Evolutionary conservation across 2,329 filamentous ascomycete species (phyloP).

Genomic region (Hypomyces rosellus): DNA sequence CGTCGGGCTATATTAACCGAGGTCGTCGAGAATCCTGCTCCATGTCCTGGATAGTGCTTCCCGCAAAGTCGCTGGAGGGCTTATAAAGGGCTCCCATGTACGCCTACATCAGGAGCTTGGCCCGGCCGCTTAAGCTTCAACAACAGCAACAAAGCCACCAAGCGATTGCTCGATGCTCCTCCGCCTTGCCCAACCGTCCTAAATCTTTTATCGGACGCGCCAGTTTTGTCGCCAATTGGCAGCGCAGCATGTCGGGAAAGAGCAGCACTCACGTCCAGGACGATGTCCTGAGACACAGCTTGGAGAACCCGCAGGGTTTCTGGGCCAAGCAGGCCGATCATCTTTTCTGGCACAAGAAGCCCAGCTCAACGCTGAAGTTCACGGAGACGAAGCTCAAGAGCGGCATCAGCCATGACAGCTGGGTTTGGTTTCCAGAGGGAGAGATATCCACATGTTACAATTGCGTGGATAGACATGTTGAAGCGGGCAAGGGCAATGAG

Average conservation of each 20-base stretch:
- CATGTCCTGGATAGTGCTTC: too few species aligned
- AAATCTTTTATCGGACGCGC: slow-evolving; percentile 1
- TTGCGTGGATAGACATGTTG: slow-evolving; percentile 84
- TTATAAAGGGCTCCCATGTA: too few species aligned
- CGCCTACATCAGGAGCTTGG: too few species aligned
- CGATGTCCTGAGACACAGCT: slow-evolving; percentile 48
- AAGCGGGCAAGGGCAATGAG: slow-evolving; percentile 64
- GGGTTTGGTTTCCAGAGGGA: slow-evolving; percentile 86
- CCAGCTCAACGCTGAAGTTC: slow-evolving; percentile 53
- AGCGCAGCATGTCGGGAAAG: slow-evolving; percentile 12
- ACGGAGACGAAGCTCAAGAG: slow-evolving; percentile 57
- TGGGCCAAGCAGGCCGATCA: slow-evolving; percentile 70
- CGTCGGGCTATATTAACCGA: too few species aligned
- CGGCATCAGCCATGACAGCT: slow-evolving; percentile 63
- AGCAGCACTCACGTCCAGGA: slow-evolving; percentile 37
- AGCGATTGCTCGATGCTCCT: too few species aligned
- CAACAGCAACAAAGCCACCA: too few species aligned
- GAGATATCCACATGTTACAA: slow-evolving; percentile 91
- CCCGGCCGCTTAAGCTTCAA: too few species aligned
- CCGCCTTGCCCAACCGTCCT: too few species aligned
- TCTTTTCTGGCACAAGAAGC: slow-evolving; percentile 75
- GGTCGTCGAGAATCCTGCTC: too few species aligned
- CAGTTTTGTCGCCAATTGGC: slow-evolving; percentile 1
- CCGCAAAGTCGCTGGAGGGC: too few species aligned
- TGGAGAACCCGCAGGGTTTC: slow-evolving; percentile 64